Percentiles rank a stretch among this genome's conserved stretches.
These are phyloP conservation scores for Hemerocallis citrina DNA, from an alignment of 106 monocot species.

Conservation along the genomic window DNA sequence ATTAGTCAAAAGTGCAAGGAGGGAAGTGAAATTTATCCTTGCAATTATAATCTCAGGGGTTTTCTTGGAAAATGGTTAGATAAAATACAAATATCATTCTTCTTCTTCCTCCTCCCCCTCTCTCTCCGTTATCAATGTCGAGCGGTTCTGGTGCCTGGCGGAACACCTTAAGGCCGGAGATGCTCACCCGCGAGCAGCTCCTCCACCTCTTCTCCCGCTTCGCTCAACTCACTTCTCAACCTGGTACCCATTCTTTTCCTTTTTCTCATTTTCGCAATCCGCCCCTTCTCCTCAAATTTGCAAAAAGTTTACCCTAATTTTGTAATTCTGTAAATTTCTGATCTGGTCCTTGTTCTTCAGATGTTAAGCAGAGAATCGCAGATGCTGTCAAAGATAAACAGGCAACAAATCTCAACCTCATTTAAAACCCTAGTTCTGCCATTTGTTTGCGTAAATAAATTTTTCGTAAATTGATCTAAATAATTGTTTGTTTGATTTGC, in stretches of 20 bases:
- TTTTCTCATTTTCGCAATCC: neutral
- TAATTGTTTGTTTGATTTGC: neutral
- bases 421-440: neutral
- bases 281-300: neutral
- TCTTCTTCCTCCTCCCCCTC: neutral
- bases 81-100: too few relatives aligned
- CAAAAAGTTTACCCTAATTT: too few relatives aligned
- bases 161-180: slow-evolving; percentile 2
- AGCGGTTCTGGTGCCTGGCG: neutral
- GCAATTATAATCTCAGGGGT: too few relatives aligned
- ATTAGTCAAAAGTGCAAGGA: too few relatives aligned
- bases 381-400: slow-evolving; percentile 89
- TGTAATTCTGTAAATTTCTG: too few relatives aligned
- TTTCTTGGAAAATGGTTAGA: too few relatives aligned
- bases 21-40: too few relatives aligned
- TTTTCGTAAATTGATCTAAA: too few relatives aligned
- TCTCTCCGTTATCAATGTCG: neutral
- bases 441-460: too few relatives aligned
- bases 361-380: slow-evolving; percentile 66
- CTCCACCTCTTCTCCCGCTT: slow-evolving; percentile 84
- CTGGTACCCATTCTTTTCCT: slow-evolving; percentile 13
- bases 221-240: slow-evolving; percentile 58
- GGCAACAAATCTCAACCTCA: slow-evolving; percentile 12
- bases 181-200: slow-evolving; percentile 77
- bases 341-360: slow-evolving; percentile 34